Evolutionary conservation across 768 basidiomycete species (phyloP), one percentile per base, ranked within the genome.

Genomic region (Pisolithus tinctorius): DNA sequence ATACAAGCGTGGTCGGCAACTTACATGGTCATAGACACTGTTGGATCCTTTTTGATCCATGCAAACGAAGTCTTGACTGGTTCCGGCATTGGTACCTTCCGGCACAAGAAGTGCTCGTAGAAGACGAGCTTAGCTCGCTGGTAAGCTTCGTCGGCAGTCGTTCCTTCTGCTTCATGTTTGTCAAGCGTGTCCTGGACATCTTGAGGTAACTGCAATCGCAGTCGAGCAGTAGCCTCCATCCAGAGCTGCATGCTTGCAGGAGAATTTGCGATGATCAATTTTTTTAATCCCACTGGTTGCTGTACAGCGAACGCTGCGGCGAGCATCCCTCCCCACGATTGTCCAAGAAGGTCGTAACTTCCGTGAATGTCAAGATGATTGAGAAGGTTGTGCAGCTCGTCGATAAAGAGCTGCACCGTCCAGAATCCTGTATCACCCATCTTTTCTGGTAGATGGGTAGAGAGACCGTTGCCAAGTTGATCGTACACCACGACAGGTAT

Each of bases 401-500:
- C 69, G 55, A 78, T 62, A 66, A 80, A 81, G 5, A 82, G 68
- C 48, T 73, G 60, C 27, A 66, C 60, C 16, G 69, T 77, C 79
- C 79, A 81, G 65, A 83, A 82, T 11, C 39, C 37, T 1, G 59
- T 54, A 30, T 73, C 69, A 13, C 66, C 68, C 6, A 59, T 68
- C 56, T 77, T 80, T 53, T 80, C 75, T 8, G 61, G 74, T 17
- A 81, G 67, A 55, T 80, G 78, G 8, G 79, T 79, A 11, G 80
- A 82, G 25, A 64, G 63, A n/a, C 79, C 79, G 50, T 64, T 71
- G 7, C 80, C 81, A 42, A 83, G 51, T 58, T 82, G 81, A 59
- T 80, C 78, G 63, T 82, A 82, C 43, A 80, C 57, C 38, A 83
- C 57, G 56, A 82, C 68, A 10, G 79, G 78, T 43, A 75, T 77